Evolutionary conservation across 306 rosid genomes (phyloP).

Genomic region (Phaseolus lunatus): DNA sequence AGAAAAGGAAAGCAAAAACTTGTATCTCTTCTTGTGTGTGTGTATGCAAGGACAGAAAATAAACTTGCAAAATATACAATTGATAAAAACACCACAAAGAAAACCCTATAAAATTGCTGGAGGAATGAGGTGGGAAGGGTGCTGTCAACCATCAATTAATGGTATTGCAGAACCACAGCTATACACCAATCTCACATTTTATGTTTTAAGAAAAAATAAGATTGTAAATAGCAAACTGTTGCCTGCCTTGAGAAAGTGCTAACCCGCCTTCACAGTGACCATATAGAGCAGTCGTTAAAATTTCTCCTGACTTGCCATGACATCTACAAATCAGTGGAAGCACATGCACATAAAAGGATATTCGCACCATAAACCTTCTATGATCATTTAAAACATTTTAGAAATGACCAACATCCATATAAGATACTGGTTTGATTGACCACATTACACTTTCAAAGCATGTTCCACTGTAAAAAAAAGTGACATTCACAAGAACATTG

Average conservation of each 20-base stretch:
- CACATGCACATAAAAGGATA: constrained; percentile 85
- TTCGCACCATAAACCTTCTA: constrained; percentile 62
- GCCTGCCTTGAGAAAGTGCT: constrained; percentile 94
- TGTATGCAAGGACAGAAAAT: constrained; percentile 5
- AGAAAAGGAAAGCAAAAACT: not conserved
- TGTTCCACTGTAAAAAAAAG: constrained; percentile 44
- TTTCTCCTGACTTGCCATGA: constrained; percentile 93
- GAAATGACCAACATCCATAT: constrained; percentile 61
- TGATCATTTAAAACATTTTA: constrained; percentile 59
- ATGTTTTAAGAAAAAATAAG: constrained; percentile 39
- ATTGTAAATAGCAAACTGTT: constrained; percentile 77
- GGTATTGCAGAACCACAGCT: constrained; percentile 54
- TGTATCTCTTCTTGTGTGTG: not conserved
- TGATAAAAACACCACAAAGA: constrained; percentile 34
- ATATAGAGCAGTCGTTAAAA: constrained; percentile 85
- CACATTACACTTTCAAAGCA: constrained; percentile 48
- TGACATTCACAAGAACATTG: constrained; percentile 30
- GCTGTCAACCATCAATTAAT: constrained; percentile 49
- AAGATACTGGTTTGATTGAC: constrained; percentile 44
- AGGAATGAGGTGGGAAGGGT: constrained; percentile 36
- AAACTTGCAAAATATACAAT: constrained; percentile 42
- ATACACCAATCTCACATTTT: constrained; percentile 51
- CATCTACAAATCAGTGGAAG: constrained; percentile 95
- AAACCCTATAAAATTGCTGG: constrained; percentile 19
- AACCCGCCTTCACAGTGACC: constrained; percentile 88